Base-by-base conservation (phyloP, 257 asterid species). In the Solanum ossicruentum region DNA sequence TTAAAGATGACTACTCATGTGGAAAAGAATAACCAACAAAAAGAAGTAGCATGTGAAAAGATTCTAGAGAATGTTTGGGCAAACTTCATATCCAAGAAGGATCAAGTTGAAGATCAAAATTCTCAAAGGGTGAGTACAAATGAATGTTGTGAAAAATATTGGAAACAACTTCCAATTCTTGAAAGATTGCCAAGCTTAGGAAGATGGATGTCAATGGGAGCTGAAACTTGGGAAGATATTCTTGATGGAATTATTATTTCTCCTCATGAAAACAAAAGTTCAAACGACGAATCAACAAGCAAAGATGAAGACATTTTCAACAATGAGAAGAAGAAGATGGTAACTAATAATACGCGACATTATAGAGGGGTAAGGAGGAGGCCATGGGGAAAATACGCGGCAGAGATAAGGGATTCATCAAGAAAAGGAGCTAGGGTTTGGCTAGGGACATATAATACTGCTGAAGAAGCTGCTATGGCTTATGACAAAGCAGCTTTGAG, bases 361-460 rank as follows among this genome's bases (percentile, higher is more conserved):
- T 93, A 92, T 47, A 84, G 97, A 87, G 96, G 98, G 1, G 97
- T 94, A 86, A 90, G 97, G 67, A 85, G 92, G 83, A 79, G 96
- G 84, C 98, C 97, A 7, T 94, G 97, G 98, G 97, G 97, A 0
- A 94, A 93, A 85, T 93, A 92, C 67, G 98, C 97, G 0, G 96
- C 98, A 4, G 97, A 94, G 71, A 94, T 94, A 82, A 92, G 97
- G 78, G 97, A 94, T 80, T 92, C 96, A 7, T 89, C 89, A 2
- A 87, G 91, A 41, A 93, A 94, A 86, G 97, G 96, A 5, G 95
- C 91, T 8, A 87, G 97, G 21, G 58, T 92, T 67, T 93, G 98
- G 98, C 93, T 94, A 2, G 98, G 98, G 67, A 93, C 98, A 2
- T 94, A 91, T 83, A 87, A 39, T 7, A 94, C 97, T 3, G 97